Evolutionary conservation across 2,329 filamentous ascomycete genomes (phyloP).

Genomic region (Aureobasidium sp.): DNA sequence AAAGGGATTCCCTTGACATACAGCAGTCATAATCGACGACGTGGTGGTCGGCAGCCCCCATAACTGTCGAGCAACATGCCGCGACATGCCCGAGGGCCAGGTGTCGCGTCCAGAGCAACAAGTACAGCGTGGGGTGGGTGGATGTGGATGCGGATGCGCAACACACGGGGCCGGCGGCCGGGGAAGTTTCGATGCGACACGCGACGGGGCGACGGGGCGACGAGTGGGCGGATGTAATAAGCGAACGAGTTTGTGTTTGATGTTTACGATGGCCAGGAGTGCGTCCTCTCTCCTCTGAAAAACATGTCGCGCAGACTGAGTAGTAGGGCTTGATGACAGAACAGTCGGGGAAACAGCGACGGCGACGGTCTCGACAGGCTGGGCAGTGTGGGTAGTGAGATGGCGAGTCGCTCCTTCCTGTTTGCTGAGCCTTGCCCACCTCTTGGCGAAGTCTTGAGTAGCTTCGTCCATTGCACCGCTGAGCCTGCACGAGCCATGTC

Average conservation of each 20-base stretch:
- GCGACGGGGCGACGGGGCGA: neutral
- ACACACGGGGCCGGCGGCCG: neutral
- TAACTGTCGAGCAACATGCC: constrained; percentile 24
- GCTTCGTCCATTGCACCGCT: neutral
- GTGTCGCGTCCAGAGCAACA: constrained; percentile 19
- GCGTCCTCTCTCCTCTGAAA: neutral
- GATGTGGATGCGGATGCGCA: neutral
- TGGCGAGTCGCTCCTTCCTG: constrained; percentile 8
- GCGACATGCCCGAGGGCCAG: constrained; percentile 12
- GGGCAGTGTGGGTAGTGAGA: neutral
- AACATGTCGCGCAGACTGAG: constrained; percentile 4
- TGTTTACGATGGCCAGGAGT: constrained; percentile 5
- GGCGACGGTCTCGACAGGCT: neutral
- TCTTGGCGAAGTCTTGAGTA: neutral
- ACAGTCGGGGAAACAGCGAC: neutral
- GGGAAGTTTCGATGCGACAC: neutral
- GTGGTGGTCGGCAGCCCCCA: constrained; percentile 25
- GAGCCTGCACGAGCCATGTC: neutral
- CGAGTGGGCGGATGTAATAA: neutral
- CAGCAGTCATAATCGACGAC: constrained; percentile 14
- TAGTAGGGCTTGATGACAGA: neutral
- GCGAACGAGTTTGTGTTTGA: neutral
- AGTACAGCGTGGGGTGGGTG: constrained; percentile 14
- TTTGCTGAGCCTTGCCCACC: neutral
- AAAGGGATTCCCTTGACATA: neutral